These are phyloP conservation scores for Hypsizygus marmoreus DNA, from an alignment of 768 basidiomycete species.

Conservation along the genomic window DNA sequence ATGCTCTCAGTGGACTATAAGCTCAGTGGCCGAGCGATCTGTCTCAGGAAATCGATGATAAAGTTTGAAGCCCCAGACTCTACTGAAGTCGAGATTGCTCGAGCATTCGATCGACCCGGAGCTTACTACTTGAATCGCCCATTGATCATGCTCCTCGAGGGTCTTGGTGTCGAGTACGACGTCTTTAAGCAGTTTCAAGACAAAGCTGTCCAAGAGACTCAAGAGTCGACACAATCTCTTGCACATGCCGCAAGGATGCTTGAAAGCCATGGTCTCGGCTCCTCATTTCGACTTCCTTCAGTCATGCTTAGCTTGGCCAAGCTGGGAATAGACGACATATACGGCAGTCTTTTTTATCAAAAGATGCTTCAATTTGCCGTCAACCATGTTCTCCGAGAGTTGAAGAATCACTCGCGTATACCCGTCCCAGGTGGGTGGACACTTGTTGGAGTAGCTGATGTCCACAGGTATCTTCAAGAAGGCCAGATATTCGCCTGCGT, in stretches of 20 bases:
- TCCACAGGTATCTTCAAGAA: slow-evolving; percentile 51
- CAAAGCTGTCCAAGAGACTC: slow-evolving; percentile 48
- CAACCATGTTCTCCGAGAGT: slow-evolving; percentile 63
- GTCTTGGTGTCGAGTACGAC: slow-evolving; percentile 56
- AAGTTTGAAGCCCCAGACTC: slow-evolving; percentile 60
- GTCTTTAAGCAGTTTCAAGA: slow-evolving; percentile 59
- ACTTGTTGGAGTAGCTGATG: slow-evolving; percentile 72
- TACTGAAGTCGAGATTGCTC: slow-evolving; percentile 60
- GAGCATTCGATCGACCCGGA: slow-evolving; percentile 61
- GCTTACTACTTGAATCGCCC: slow-evolving; percentile 62
- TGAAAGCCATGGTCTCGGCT: slow-evolving; percentile 58
- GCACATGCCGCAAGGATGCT: slow-evolving; percentile 49
- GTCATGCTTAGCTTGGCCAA: slow-evolving; percentile 52
- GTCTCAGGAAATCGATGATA: slow-evolving; percentile 62
- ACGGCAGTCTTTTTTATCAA: slow-evolving; percentile 48
- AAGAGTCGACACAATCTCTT: slow-evolving; percentile 43
- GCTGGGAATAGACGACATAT: slow-evolving; percentile 39
- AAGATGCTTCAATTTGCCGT: slow-evolving; percentile 54
- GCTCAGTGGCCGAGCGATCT: slow-evolving; percentile 49
- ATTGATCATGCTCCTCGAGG: slow-evolving; percentile 65
- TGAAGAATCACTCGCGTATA: slow-evolving; percentile 69
- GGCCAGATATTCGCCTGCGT: slow-evolving; percentile 66
- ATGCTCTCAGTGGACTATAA: slow-evolving; percentile 60
- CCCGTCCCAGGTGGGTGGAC: slow-evolving; percentile 66
- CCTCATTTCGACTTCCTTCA: slow-evolving; percentile 56